These are phyloP conservation scores for Paramarasmius palmivorus DNA, from an alignment of 1,284 basidiomycete genomes.

Conservation along the genomic window DNA sequence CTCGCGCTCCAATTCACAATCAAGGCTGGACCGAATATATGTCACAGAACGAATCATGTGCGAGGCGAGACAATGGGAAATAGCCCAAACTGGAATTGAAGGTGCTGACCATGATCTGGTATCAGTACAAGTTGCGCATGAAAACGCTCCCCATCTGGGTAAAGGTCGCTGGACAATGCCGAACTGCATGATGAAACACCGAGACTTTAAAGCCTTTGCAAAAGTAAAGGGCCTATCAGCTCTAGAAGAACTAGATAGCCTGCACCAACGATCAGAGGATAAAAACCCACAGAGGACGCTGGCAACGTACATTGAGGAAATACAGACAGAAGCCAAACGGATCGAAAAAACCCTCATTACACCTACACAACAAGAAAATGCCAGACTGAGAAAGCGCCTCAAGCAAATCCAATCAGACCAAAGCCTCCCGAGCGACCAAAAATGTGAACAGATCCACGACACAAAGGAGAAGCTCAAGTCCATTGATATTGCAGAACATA, in stretches of 20 bases:
- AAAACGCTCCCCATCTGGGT: slow-evolving; percentile 9
- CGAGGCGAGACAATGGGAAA: slow-evolving; percentile 17
- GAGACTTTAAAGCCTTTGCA: neutral
- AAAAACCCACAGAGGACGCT: neutral
- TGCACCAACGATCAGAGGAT: neutral
- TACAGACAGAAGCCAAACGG: neutral
- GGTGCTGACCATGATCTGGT: slow-evolving; percentile 24
- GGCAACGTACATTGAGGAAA: neutral
- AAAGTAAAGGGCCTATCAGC: neutral
- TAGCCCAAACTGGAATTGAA: slow-evolving; percentile 8
- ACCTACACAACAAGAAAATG: neutral
- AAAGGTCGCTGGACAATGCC: slow-evolving; percentile 17
- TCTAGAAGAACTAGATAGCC: neutral
- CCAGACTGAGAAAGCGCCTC: neutral
- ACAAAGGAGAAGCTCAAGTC: neutral
- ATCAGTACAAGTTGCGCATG: slow-evolving; percentile 15
- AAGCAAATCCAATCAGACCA: neutral
- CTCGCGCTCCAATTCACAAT: slow-evolving; percentile 17
- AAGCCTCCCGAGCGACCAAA: neutral
- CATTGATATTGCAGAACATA: neutral
- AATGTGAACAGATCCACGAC: neutral
- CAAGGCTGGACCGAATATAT: slow-evolving; percentile 33
- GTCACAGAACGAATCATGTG: slow-evolving; percentile 4
- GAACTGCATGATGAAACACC: slow-evolving; percentile 6
- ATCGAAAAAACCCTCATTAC: neutral